Evolutionary conservation across 2,329 filamentous ascomycete species (phyloP), one percentile per base, ranked within the genome.

Genomic region (Fusarium sp.): DNA sequence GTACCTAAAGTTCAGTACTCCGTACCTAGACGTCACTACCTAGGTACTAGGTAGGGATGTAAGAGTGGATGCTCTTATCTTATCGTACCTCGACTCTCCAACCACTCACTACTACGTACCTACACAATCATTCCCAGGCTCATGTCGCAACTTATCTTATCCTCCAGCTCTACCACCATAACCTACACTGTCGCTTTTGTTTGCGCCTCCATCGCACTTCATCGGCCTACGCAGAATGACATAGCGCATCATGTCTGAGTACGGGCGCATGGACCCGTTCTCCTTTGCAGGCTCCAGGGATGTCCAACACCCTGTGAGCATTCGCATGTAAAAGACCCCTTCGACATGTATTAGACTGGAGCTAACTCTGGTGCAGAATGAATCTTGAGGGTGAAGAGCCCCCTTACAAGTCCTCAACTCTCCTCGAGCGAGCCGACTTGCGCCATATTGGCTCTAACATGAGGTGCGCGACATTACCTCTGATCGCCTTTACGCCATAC

Each of bases 271-370:
- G 93, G 96, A 99, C 81, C 91, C 94, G 52, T 97, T 97, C 80
- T 97, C 94, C 30, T 98, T 98, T 82, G 94, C 93, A 71, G 93
- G 90, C 75, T 97, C 96, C 62, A 91, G 93, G 70, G 89, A 92
- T 78, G 85, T 98, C 72, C 86, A 93, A 72, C 87, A 94, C 68
- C 88, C 92, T 20, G 84, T 91, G 71, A 88, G 83, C 80, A 83
- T 91, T 73, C 87, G 88, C 78, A 89, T 91, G 88, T 89, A 75
- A 59, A 27, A 56, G 40, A 39, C 55, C 27, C 30, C 32, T 50
- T 50, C 32, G 39, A 14, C 5, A 22, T 33, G 39, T 22, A 27
- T 15, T 15, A 22, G 17, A 35, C n/a, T 23, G n/a, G 33, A 35
- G 30, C 70, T 76, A 56, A 77, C 59, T 17, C 32, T 25, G 14